A percentile compares a stretch with the other conserved stretches of the same genome.
These are phyloP conservation scores for Prunus salicina DNA, from an alignment of 306 rosid genomes.

Conservation along the genomic window DNA sequence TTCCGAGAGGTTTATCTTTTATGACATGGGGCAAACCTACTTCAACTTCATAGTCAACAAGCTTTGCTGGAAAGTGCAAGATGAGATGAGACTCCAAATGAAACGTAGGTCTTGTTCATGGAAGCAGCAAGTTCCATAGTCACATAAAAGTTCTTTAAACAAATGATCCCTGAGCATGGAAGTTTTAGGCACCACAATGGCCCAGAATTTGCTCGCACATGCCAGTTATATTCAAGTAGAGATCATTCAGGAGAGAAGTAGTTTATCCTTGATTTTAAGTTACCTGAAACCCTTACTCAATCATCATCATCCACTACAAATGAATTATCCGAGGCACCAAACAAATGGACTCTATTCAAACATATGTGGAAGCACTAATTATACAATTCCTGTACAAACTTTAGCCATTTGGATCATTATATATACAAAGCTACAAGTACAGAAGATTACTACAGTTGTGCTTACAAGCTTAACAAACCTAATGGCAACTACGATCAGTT, in stretches of 20 bases:
- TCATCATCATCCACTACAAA: background rate
- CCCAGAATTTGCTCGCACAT: background rate
- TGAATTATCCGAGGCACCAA: background rate
- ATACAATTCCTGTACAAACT: constrained; percentile 17
- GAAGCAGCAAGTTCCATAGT: too few relatives aligned
- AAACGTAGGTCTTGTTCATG: too few relatives aligned
- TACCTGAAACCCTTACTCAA: background rate
- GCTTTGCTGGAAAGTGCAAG: too few relatives aligned
- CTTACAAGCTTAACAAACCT: constrained; percentile 6
- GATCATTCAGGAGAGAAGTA: background rate
- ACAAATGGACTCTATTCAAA: background rate
- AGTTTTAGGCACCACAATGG: background rate
- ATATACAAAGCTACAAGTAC: constrained; percentile 15
- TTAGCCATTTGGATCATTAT: background rate
- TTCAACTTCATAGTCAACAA: too few relatives aligned
- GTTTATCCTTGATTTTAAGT: background rate
- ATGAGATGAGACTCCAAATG: too few relatives aligned
- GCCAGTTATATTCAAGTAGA: background rate
- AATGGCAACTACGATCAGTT: background rate
- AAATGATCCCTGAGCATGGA: background rate
- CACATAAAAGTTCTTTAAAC: too few relatives aligned
- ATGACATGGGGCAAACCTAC: too few relatives aligned
- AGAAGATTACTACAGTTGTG: background rate
- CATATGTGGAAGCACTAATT: background rate
- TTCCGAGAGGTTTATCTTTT: too few relatives aligned